phyloP scores from a whole-genome alignment of 371 early-diverging fungal species.

The Haplosporangium sp. region DNA sequence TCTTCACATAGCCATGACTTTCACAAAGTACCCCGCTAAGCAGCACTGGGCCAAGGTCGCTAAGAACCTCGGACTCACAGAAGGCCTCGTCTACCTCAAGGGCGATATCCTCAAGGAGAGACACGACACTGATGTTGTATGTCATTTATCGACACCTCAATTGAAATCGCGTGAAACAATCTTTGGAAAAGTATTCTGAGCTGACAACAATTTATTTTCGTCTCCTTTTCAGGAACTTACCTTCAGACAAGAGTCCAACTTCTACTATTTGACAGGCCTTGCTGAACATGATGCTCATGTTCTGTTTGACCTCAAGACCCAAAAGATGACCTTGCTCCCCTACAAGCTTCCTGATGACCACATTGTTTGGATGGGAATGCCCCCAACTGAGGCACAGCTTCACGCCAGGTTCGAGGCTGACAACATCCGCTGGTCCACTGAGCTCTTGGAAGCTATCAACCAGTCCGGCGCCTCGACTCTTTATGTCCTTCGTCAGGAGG shows the following conservation, averaged over 20 bases:
- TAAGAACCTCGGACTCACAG: conserved; percentile 63
- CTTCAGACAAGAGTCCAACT: conserved; percentile 91
- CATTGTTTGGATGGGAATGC: conserved; percentile 88
- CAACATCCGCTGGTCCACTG: conserved; percentile 65
- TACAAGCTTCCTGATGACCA: conserved; percentile 78
- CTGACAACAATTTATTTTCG: not conserved
- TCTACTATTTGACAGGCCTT: conserved; percentile 80
- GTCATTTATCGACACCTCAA: not conserved
- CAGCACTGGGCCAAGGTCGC: conserved; percentile 75
- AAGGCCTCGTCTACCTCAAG: conserved; percentile 75
- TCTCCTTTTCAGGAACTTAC: conserved; percentile 59
- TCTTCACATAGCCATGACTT: conserved; percentile 23
- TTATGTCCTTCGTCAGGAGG: conserved; percentile 58
- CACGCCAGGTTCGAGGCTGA: conserved; percentile 72
- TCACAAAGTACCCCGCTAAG: conserved; percentile 63
- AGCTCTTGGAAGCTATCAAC: conserved; percentile 56
- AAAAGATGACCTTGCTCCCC: conserved; percentile 72
- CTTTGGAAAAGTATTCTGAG: not conserved
- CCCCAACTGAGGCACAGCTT: conserved; percentile 63
- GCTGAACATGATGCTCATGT: conserved; percentile 81
- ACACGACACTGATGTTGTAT: conserved; percentile 79
- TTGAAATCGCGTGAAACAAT: not conserved
- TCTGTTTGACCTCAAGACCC: conserved; percentile 73
- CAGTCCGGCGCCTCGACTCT: conserved; percentile 51
- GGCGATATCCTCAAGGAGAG: conserved; percentile 74